Conservation (phyloP, 495 filamentous ascomycete genomes). For the Aspergillus sclerotioniger region DNA sequence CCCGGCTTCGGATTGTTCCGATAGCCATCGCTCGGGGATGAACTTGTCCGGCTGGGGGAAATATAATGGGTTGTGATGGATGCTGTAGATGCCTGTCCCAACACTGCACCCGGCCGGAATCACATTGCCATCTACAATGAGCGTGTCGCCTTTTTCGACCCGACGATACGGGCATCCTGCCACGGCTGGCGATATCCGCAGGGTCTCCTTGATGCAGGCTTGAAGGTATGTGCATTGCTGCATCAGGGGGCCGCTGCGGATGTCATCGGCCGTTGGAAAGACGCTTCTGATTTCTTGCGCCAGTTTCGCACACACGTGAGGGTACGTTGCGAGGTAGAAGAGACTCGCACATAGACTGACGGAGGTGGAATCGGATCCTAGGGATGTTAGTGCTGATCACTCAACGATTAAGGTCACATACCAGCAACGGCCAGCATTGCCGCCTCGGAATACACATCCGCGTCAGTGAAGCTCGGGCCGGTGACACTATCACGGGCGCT, state of each 20-base stretch:
- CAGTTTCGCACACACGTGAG: slow-evolving; percentile 16
- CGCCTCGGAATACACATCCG: slow-evolving; percentile 1
- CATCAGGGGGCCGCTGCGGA: slow-evolving; percentile 2
- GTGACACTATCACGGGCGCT: background rate
- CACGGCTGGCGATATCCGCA: slow-evolving; percentile 67
- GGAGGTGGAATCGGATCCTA: slow-evolving; percentile 29
- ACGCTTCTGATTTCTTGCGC: slow-evolving; percentile 24
- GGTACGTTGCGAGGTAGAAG: slow-evolving; percentile 30
- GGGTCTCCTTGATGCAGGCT: slow-evolving; percentile 67
- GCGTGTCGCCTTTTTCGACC: slow-evolving; percentile 56
- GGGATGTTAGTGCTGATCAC: background rate
- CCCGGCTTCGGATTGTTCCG: background rate
- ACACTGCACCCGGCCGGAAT: slow-evolving; percentile 53
- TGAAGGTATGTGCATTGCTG: slow-evolving; percentile 41
- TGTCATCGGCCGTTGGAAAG: background rate
- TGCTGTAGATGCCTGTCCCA: slow-evolving; percentile 52
- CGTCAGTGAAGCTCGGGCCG: background rate
- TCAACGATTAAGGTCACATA: background rate
- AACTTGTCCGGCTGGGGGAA: slow-evolving; percentile 51
- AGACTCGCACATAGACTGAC: slow-evolving; percentile 25
- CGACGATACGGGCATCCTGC: slow-evolving; percentile 56
- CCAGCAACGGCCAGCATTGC: slow-evolving; percentile 8
- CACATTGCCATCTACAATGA: slow-evolving; percentile 49
- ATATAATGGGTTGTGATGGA: slow-evolving; percentile 55
- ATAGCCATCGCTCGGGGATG: slow-evolving; percentile 43